Evolutionary conservation across 257 asterid genomes (phyloP), one percentile per base, ranked within the genome.

Genomic region (Petunia secreta): DNA sequence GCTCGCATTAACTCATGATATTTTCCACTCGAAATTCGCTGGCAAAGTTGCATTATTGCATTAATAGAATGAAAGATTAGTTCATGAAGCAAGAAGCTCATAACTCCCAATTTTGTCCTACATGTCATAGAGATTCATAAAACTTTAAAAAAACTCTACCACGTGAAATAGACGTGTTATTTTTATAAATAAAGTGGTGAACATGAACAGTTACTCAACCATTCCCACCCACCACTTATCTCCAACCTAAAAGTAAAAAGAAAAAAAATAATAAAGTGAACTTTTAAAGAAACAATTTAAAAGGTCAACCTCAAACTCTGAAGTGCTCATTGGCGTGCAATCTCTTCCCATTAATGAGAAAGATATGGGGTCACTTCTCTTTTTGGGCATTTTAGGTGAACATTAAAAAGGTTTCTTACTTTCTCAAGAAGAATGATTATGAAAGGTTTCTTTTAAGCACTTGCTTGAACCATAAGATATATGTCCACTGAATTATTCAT

Each of bases 261-360:
- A 25, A 25, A 25, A 25, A 25, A 25, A 25, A 25, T 25, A 25
- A 25, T 8, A 9, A 6, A 52, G 57, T 38, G 2, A 16, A 4
- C 1, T 0, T 44, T n/a, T 44, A 9, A 68, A 68, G 9, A 68
- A 68, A 68, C 1, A 4, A 4, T 44, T 4, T 0, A 8, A 64
- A 44, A 4, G 11, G 44, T 48, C 77, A 71, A 71, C 60, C 44
- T 71, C 77, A 71, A 71, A 48, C 77, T 5, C 11, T 71, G 13
- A 71, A 71, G 77, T 71, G 76, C 41, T 69, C 59, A 69, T 25
- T 69, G 34, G 77, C 77, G 77, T 69, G 77, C 59, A 69, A 46
- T 69, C 5, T 46, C 58, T 46, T 46, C 59, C 8, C 16, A 10
- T 48, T 44, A 69, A 58, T 4, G 59, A 46, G 46, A 60, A 46